Evolutionary conservation across 2,329 filamentous ascomycete genomes (phyloP).

Genomic region (Ceratocystis eucalypticola): DNA sequence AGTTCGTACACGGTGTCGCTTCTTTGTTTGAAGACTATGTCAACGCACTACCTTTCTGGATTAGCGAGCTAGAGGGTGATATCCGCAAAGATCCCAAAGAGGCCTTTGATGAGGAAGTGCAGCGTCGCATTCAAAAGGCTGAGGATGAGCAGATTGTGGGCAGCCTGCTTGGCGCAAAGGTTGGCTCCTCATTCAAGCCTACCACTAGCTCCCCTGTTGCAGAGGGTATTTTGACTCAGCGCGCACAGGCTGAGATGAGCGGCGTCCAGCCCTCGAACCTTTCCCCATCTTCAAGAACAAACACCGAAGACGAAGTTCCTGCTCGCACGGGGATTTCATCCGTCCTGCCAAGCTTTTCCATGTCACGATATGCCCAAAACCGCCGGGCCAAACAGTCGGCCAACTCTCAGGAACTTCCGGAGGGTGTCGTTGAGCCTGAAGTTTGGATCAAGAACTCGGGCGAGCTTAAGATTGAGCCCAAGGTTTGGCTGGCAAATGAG

Average conservation of each 20-base stretch:
- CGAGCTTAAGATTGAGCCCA: constrained; percentile 83
- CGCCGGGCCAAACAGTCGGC: constrained; percentile 31
- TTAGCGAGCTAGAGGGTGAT: constrained; percentile 79
- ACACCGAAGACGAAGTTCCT: constrained; percentile 27
- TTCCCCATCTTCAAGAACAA: constrained; percentile 22
- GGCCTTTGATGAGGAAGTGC: constrained; percentile 84
- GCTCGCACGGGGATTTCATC: constrained; percentile 40
- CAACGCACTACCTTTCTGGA: constrained; percentile 93
- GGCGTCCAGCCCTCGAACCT: constrained; percentile 20
- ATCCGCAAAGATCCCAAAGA: constrained; percentile 85
- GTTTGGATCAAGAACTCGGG: constrained; percentile 92
- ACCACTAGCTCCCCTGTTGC: constrained; percentile 53
- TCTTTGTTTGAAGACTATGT: constrained; percentile 90
- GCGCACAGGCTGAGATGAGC: constrained; percentile 23
- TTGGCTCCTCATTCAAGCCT: constrained; percentile 41
- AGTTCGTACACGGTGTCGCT: constrained; percentile 89
- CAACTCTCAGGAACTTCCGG: constrained; percentile 47
- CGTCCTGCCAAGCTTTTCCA: constrained; percentile 70
- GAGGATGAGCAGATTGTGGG: constrained; percentile 85
- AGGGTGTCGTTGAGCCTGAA: constrained; percentile 73
- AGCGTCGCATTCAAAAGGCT: constrained; percentile 63
- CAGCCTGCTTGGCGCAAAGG: constrained; percentile 58
- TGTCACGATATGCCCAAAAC: constrained; percentile 58
- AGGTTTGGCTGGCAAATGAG: constrained; percentile 98
- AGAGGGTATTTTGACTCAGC: constrained; percentile 42